Conservation (phyloP, 1,284 basidiomycete genomes). For the Sphagnurus paluster region DNA sequence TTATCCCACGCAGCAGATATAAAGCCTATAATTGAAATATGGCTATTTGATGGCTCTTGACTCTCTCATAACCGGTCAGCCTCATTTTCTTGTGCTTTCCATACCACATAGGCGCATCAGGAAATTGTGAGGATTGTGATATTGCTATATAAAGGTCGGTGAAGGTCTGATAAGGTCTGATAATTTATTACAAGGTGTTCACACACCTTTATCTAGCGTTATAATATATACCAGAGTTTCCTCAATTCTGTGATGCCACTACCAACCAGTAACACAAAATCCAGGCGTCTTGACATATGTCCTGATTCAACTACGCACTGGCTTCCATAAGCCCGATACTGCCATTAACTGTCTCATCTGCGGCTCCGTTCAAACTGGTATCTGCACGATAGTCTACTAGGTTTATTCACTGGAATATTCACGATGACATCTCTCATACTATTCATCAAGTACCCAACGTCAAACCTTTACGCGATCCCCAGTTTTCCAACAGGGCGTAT, state of each 20-base stretch:
- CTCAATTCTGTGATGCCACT: too few species aligned
- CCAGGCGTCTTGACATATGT: constrained; percentile 17
- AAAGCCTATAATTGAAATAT: constrained; percentile 15
- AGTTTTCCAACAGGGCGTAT: constrained; percentile 6
- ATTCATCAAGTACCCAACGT: constrained; percentile 3
- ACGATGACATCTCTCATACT: constrained; percentile 11
- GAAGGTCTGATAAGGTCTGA: too few species aligned
- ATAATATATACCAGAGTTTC: too few species aligned
- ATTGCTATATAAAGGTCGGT: too few species aligned
- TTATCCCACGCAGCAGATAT: constrained; percentile 11
- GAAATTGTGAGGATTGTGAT: neutral
- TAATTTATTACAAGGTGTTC: too few species aligned
- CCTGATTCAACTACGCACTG: constrained; percentile 20
- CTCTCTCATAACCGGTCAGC: constrained; percentile 18
- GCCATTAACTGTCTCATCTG: constrained; percentile 24
- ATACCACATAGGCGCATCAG: neutral
- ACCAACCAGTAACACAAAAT: too few species aligned
- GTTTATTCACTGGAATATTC: constrained; percentile 21
- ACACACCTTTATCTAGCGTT: too few species aligned
- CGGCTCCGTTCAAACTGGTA: constrained; percentile 25
- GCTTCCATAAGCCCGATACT: constrained; percentile 23
- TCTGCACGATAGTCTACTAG: constrained; percentile 4
- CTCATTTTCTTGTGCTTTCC: neutral
- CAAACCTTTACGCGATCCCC: constrained; percentile 1
- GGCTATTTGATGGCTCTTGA: constrained; percentile 22